phyloP scores from a whole-genome alignment of 768 basidiomycete species.

The Tulasnella sp. region DNA sequence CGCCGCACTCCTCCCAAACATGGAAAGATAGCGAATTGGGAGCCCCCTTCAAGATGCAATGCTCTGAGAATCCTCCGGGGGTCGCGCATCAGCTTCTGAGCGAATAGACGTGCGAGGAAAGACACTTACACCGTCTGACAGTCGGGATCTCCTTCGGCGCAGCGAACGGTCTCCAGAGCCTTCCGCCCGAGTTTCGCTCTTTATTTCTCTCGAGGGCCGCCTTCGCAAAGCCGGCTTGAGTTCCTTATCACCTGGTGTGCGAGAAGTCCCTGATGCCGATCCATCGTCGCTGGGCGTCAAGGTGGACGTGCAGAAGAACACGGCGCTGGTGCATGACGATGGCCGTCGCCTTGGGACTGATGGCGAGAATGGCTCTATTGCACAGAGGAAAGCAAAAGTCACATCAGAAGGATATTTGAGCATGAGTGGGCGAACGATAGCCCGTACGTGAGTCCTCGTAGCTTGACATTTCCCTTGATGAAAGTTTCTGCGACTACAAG shows the following conservation, averaged over 20 bases:
- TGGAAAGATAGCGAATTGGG: too few relatives aligned
- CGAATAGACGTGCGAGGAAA: neutral
- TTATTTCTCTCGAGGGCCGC: slow-evolving; percentile 8
- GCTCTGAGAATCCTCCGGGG: too few relatives aligned
- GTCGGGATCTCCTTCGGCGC: slow-evolving; percentile 13
- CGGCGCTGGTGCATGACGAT: slow-evolving; percentile 13
- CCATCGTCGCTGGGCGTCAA: slow-evolving; percentile 3
- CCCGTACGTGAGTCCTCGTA: slow-evolving; percentile 62
- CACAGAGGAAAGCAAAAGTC: too few relatives aligned
- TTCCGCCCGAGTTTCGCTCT: neutral
- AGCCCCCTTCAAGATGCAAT: too few relatives aligned
- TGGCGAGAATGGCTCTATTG: slow-evolving; percentile 16
- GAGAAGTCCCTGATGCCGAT: neutral
- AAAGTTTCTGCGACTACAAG: slow-evolving; percentile 60
- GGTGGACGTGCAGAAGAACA: slow-evolving; percentile 26
- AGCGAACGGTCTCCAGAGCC: neutral
- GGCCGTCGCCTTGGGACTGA: neutral
- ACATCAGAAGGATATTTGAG: too few relatives aligned
- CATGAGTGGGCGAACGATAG: neutral
- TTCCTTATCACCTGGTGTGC: neutral
- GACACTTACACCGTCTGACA: neutral
- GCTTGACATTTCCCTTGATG: slow-evolving; percentile 58
- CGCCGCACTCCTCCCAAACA: too few relatives aligned
- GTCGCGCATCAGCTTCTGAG: neutral
- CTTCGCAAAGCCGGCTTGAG: neutral